Base-by-base conservation (phyloP, 2,329 filamentous ascomycete genomes). In the Botrytis sinoallii region DNA sequence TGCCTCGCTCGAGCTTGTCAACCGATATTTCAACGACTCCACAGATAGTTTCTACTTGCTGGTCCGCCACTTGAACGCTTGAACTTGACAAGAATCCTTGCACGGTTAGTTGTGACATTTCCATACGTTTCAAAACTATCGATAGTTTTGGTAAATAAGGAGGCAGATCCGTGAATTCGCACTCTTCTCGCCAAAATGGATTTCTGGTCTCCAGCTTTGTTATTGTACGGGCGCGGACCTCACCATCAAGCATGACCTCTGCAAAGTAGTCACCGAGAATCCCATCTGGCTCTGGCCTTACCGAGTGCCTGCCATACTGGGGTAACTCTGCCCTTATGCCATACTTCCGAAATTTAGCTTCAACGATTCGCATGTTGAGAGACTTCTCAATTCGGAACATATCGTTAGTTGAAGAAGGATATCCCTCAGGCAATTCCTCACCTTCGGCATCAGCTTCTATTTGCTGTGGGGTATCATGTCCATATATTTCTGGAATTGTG, bases 401-500 rank as follows among this genome's bases (percentile, higher is more conserved):
- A 69, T 90, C 87, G 14, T 80, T 85, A 81, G 48, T 76, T 12
- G 77, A 44, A 60, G 74, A 38, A n/a, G 68, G 59, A 44, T 74
- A 40, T 52, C 71, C 44, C 61, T 68, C 66, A 14, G 57, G 44
- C 35, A 71, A 66, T 22, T 74, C 32, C 18, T 65, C 68, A 29
- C 75, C 38, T 35, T 77, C 69, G 67, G 79, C 76, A 59, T 76
- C 65, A 16, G 75, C 75, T 61, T 76, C 74, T 10, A 59, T 59
- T 20, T 72, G 59, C n/a, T 76, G 74, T 10, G 71, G 68, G 46
- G 55, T 67, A 60, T 76, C 75, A 22, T 79, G 78, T 1, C 80
- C 93, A 80, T 97, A 98, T 20, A 98, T 86, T 78, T 98, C 94
- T 0, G 96, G 95, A 64, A 97, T 91, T 0, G 95, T 94, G 82